These are phyloP conservation scores for Termitomyces sp. DNA, from an alignment of 768 basidiomycete species.

Conservation along the genomic window DNA sequence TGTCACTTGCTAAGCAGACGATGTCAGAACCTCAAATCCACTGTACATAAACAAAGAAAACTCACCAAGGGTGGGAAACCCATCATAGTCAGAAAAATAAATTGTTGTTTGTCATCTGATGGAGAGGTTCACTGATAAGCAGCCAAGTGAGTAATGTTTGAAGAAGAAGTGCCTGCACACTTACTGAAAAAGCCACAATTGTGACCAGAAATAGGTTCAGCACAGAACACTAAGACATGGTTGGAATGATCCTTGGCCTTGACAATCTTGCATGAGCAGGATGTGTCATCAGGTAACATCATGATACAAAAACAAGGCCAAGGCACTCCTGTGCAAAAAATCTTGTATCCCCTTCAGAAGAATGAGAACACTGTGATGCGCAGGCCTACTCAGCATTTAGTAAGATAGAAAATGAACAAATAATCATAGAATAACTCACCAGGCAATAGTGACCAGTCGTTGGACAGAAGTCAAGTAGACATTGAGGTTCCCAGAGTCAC, in stretches of 20 bases:
- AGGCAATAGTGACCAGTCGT: neutral
- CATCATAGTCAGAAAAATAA: neutral
- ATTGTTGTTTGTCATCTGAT: neutral
- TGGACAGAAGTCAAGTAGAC: neutral
- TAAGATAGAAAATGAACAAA: neutral
- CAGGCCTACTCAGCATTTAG: neutral
- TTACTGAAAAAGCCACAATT: neutral
- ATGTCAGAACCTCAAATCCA: no score
- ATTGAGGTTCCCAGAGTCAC: neutral
- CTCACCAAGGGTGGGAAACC: neutral
- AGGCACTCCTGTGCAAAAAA: neutral
- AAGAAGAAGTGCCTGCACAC: neutral
- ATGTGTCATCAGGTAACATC: neutral
- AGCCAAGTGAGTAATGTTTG: neutral
- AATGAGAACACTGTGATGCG: neutral
- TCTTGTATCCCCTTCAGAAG: neutral
- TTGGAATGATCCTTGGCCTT: neutral
- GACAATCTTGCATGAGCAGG: neutral
- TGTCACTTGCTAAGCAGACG: neutral
- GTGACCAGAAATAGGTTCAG: neutral
- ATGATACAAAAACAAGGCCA: conserved; percentile 2
- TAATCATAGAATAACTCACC: neutral
- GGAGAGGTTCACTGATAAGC: neutral
- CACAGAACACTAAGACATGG: neutral
- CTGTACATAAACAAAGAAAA: neutral